Evolutionary conservation across 73 alveolate species (phyloP).

Genomic region (Effrenium voratum): DNA sequence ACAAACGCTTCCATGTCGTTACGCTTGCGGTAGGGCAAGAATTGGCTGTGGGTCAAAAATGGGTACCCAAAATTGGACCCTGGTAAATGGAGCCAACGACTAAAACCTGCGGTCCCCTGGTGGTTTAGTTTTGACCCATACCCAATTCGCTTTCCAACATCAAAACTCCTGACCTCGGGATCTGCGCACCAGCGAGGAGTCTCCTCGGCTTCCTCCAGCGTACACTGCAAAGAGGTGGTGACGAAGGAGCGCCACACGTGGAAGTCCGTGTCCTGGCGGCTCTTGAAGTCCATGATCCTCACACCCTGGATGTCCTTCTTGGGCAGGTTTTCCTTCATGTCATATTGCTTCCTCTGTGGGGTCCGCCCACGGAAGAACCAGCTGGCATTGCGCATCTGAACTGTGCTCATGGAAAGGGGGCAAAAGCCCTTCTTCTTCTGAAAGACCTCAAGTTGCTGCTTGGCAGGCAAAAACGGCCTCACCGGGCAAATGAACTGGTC

Average conservation of each 20-base stretch:
- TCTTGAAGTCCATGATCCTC: not conserved
- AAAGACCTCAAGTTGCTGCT: slow-evolving; percentile 75
- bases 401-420: slow-evolving; percentile 60
- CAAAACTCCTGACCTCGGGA: slow-evolving; percentile 38
- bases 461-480: slow-evolving; percentile 76
- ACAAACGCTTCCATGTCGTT: too few relatives aligned
- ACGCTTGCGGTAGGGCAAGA: too few relatives aligned
- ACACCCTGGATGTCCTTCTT: slow-evolving; percentile 19
- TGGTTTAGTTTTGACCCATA: too few relatives aligned
- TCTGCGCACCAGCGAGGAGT: slow-evolving; percentile 79
- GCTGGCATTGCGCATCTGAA: slow-evolving; percentile 33
- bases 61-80: too few relatives aligned
- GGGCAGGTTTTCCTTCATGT: slow-evolving; percentile 55
- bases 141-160: too few relatives aligned
- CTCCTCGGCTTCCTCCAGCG: slow-evolving; percentile 31
- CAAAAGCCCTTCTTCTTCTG: slow-evolving; percentile 56
- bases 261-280: slow-evolving; percentile 74
- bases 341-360: slow-evolving; percentile 66
- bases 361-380: slow-evolving; percentile 90
- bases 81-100: too few relatives aligned
- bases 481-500: slow-evolving; percentile 77
- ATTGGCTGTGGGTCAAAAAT: too few relatives aligned
- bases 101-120: too few relatives aligned
- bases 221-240: slow-evolving; percentile 23
- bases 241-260: slow-evolving; percentile 74